Evolutionary conservation across 306 rosid genomes (phyloP).

Genomic region (Rosa rugosa): DNA sequence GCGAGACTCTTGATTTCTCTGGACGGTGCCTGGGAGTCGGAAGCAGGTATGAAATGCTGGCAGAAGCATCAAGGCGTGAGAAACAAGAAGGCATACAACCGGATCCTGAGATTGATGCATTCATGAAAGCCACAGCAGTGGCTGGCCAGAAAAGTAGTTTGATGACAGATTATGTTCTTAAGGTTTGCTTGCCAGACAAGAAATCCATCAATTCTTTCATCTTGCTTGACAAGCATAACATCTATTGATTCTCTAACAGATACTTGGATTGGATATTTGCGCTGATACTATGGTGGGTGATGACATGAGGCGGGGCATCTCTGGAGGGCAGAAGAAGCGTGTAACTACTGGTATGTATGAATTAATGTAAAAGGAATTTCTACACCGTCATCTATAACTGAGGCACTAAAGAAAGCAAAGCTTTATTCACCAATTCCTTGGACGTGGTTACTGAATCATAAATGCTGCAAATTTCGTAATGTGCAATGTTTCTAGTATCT

Average conservation of each 20-base stretch:
- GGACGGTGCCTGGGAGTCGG: slow-evolving; percentile 76
- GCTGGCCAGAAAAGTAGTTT: slow-evolving; percentile 68
- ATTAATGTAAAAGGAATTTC: not conserved
- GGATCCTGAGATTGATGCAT: slow-evolving; percentile 80
- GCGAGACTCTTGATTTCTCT: slow-evolving; percentile 71
- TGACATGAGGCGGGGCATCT: slow-evolving; percentile 79
- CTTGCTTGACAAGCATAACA: slow-evolving; percentile 8
- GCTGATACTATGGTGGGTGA: slow-evolving; percentile 71
- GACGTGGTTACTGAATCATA: not conserved
- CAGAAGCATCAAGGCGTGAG: slow-evolving; percentile 52
- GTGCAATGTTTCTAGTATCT: not conserved
- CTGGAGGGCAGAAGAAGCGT: slow-evolving; percentile 79
- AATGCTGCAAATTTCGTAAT: not conserved
- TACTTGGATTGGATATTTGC: slow-evolving; percentile 76
- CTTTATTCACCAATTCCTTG: not conserved
- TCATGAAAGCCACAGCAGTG: slow-evolving; percentile 79
- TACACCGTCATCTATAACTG: not conserved
- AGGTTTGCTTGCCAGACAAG: slow-evolving; percentile 39
- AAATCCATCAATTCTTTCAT: not conserved
- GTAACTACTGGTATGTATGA: slow-evolving; percentile 58
- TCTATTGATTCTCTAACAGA: slow-evolving; percentile 43
- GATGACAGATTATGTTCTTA: slow-evolving; percentile 71
- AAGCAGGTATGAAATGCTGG: slow-evolving; percentile 51
- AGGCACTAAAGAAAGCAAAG: not conserved
- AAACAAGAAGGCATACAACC: slow-evolving; percentile 57